phyloP scores from a whole-genome alignment of 208 protist genomes.

The Crithidia brevicula region DNA sequence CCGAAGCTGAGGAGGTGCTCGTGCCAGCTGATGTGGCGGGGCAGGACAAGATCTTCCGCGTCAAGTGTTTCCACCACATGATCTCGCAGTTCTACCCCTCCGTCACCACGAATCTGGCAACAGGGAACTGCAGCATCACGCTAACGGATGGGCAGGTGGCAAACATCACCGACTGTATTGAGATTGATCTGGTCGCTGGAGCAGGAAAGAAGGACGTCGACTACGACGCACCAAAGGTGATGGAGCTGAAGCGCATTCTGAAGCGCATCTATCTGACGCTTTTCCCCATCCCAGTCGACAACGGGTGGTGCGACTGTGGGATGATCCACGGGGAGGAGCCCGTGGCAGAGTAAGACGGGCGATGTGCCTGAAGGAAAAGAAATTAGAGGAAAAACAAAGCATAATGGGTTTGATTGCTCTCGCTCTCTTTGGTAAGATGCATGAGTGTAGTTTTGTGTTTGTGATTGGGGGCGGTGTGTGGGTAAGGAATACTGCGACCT shows the following conservation, averaged over 20 bases:
- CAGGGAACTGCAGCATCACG: constrained; percentile 63
- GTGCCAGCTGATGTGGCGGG: constrained; percentile 81
- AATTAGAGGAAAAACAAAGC: too few relatives aligned
- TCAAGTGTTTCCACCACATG: constrained; percentile 94
- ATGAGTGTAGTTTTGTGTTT: too few relatives aligned
- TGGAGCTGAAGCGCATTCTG: constrained; percentile 76
- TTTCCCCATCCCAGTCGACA: constrained; percentile 90
- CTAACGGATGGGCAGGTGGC: constrained; percentile 76
- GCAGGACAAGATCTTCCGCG: constrained; percentile 85
- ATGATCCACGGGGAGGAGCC: constrained; percentile 80
- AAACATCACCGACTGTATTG: constrained; percentile 84
- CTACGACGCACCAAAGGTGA: constrained; percentile 64
- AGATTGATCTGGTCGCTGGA: constrained; percentile 72
- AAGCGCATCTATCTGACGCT: constrained; percentile 91
- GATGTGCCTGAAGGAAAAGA: too few relatives aligned
- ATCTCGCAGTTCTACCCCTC: constrained; percentile 87
- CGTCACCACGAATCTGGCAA: constrained; percentile 79
- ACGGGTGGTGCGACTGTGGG: constrained; percentile 92
- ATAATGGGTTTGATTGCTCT: too few relatives aligned
- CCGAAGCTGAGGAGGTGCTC: constrained; percentile 48
- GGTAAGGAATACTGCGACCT: background rate
- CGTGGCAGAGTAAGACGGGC: constrained; percentile 35
- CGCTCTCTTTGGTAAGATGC: too few relatives aligned
- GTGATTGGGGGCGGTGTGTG: background rate
- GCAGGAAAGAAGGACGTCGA: constrained; percentile 46